A percentile compares a stretch with the other conserved stretches of the same genome.
These are phyloP conservation scores for Aureococcus anophagefferens DNA, from an alignment of 108 stramenopile genomes.

Conservation along the genomic window DNA sequence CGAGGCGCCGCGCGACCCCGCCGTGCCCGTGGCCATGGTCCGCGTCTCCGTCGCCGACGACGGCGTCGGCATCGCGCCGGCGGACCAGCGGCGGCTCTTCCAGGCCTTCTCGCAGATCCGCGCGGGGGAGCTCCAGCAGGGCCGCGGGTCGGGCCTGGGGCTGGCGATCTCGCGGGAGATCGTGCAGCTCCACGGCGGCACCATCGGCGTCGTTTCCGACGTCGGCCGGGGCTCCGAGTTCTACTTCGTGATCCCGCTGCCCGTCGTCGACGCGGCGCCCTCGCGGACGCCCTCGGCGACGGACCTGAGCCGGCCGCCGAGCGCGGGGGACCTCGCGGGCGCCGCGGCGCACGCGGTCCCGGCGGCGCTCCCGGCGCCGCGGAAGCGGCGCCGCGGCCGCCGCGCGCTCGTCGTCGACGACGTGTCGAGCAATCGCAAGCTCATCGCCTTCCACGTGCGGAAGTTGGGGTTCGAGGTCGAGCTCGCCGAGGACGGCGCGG, in stretches of 20 bases:
- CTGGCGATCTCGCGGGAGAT: constrained; percentile 6
- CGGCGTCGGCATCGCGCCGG: background rate
- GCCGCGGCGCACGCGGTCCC: too few relatives aligned
- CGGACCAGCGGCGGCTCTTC: constrained; percentile 8
- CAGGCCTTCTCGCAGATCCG: constrained; percentile 9
- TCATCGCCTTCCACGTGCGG: background rate
- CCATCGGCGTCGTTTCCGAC: background rate
- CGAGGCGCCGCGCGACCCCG: too few relatives aligned
- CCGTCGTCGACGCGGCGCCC: too few relatives aligned
- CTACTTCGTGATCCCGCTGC: background rate
- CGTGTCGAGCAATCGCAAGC: background rate
- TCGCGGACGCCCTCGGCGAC: too few relatives aligned
- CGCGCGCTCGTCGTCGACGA: background rate
- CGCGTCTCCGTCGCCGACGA: too few relatives aligned
- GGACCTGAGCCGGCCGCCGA: too few relatives aligned
- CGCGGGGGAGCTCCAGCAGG: constrained; percentile 14
- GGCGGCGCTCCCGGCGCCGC: too few relatives aligned
- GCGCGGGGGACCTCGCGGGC: too few relatives aligned
- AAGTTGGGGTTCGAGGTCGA: background rate
- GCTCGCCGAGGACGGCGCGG: background rate
- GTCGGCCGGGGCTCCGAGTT: background rate
- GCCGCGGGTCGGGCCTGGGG: constrained; percentile 13
- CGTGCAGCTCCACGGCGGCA: constrained; percentile 1
- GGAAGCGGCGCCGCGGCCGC: too few relatives aligned
- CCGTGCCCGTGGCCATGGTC: too few relatives aligned